A percentile compares a stretch with the other conserved stretches of the same genome.
Evolutionary conservation across 148 eudicot genomes (phyloP).

Genomic region (Nyssa sinensis): DNA sequence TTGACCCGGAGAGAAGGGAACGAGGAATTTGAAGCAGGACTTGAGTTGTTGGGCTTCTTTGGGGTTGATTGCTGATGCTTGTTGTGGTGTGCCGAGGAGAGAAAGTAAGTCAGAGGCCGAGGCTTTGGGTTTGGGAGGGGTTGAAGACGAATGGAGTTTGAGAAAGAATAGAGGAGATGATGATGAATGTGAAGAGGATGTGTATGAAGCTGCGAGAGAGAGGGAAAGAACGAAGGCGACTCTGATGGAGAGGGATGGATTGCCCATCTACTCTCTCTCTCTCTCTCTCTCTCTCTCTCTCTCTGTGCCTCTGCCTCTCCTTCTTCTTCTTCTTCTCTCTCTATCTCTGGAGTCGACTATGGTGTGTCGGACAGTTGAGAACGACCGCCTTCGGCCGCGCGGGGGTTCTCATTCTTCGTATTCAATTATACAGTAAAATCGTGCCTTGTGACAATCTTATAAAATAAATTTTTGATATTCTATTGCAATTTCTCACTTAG

Average conservation of each 20-base stretch:
- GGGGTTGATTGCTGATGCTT: conserved; percentile 46
- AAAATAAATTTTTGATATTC: too few relatives aligned
- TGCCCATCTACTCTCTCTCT: conserved; percentile 21
- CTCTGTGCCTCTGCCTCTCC: too few relatives aligned
- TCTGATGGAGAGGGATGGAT: conserved; percentile 28
- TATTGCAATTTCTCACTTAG: too few relatives aligned
- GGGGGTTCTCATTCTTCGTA: too few relatives aligned
- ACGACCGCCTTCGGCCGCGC: too few relatives aligned
- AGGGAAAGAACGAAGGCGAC: conserved; percentile 57
- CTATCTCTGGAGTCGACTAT: too few relatives aligned
- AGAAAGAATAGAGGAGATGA: conserved; percentile 8
- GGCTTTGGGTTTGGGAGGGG: conserved; percentile 48
- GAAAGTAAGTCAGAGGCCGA: conserved; percentile 65
- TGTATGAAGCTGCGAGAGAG: conserved; percentile 33
- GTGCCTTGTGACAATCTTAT: too few relatives aligned
- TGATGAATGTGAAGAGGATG: conserved; percentile 16
- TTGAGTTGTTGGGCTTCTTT: conserved; percentile 39
- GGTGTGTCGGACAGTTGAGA: too few relatives aligned
- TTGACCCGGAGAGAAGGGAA: conserved; percentile 41
- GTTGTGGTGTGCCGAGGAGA: conserved; percentile 58
- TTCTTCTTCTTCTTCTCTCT: neutral
- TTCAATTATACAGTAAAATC: too few relatives aligned
- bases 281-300: neutral
- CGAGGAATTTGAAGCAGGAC: conserved; percentile 82
- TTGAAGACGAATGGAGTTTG: conserved; percentile 4